Conservation (phyloP, 345 rosid genomes). For the Syzygium jambos region DNA sequence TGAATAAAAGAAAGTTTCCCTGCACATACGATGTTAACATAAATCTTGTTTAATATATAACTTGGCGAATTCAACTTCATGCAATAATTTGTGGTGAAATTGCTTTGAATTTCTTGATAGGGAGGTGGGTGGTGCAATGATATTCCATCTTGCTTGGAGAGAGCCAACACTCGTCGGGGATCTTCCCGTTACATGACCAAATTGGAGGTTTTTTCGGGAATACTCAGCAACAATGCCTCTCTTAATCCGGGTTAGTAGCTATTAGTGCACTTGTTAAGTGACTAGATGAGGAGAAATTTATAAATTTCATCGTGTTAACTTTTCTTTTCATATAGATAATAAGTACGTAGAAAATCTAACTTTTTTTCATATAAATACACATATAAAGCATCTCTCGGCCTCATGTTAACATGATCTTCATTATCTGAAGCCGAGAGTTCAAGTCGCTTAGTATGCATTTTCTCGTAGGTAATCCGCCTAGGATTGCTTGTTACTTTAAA, state of each 20-base stretch:
- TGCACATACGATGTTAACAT: not conserved
- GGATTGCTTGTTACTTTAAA: not conserved
- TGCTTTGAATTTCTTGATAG: conserved; percentile 16
- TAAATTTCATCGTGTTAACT: no score
- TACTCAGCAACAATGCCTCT: conserved; percentile 68
- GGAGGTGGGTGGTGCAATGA: conserved; percentile 99
- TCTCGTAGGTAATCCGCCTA: not conserved
- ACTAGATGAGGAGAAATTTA: not conserved
- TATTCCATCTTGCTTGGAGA: conserved; percentile 55
- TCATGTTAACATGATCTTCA: not conserved
- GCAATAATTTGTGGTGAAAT: not conserved
- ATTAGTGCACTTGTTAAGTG: not conserved
- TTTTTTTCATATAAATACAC: not conserved
- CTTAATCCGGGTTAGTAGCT: conserved; percentile 58
- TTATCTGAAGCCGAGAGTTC: not conserved
- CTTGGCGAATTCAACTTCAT: not conserved
- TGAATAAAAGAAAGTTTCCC: not conserved
- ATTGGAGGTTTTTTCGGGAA: conserved; percentile 61
- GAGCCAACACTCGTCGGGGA: conserved; percentile 71
- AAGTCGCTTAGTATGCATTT: not conserved
- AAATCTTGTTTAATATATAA: not conserved
- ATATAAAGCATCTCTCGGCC: not conserved
- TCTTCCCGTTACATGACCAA: conserved; percentile 72
- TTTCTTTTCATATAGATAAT: not conserved
- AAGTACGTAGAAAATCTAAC: not conserved